phyloP scores from a whole-genome alignment of 768 basidiomycete species.

The Mycena indigotica region DNA sequence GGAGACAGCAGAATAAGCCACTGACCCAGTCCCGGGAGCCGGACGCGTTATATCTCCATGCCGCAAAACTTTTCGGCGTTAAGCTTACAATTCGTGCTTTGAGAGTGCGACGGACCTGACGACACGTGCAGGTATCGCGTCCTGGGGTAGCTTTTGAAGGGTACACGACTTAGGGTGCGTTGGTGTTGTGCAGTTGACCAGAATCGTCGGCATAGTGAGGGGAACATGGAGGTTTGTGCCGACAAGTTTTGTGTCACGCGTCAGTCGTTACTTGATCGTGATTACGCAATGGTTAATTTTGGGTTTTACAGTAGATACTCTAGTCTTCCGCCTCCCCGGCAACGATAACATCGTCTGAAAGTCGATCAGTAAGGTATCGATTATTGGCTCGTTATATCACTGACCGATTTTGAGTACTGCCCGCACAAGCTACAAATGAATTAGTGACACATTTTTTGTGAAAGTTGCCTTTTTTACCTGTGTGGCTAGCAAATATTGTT shows the following conservation, averaged over 20 bases:
- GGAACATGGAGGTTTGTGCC: background rate
- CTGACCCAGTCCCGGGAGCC: slow-evolving; percentile 69
- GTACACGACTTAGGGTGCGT: background rate
- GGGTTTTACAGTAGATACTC: slow-evolving; percentile 23
- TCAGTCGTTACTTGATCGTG: background rate
- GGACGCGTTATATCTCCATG: slow-evolving; percentile 67
- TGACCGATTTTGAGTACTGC: slow-evolving; percentile 87
- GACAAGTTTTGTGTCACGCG: background rate
- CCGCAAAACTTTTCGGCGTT: slow-evolving; percentile 22
- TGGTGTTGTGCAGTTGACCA: background rate
- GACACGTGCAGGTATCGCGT: slow-evolving; percentile 19
- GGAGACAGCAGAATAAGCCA: slow-evolving; percentile 1
- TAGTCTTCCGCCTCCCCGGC: slow-evolving; percentile 72
- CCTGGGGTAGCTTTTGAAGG: background rate
- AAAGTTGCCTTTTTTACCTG: slow-evolving; percentile 56
- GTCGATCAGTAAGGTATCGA: background rate
- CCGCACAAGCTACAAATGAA: slow-evolving; percentile 62
- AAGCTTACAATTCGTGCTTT: too few species aligned
- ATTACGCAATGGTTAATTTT: slow-evolving; percentile 4
- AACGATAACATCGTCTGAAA: slow-evolving; percentile 75
- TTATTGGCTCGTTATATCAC: slow-evolving; percentile 27
- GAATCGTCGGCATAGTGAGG: background rate
- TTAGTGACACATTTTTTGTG: slow-evolving; percentile 9
- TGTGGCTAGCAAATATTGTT: slow-evolving; percentile 96
- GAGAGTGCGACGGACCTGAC: slow-evolving; percentile 7